These are phyloP conservation scores for Epichloe glyceriae DNA, from an alignment of 2,329 filamentous ascomycete genomes.

Conservation along the genomic window DNA sequence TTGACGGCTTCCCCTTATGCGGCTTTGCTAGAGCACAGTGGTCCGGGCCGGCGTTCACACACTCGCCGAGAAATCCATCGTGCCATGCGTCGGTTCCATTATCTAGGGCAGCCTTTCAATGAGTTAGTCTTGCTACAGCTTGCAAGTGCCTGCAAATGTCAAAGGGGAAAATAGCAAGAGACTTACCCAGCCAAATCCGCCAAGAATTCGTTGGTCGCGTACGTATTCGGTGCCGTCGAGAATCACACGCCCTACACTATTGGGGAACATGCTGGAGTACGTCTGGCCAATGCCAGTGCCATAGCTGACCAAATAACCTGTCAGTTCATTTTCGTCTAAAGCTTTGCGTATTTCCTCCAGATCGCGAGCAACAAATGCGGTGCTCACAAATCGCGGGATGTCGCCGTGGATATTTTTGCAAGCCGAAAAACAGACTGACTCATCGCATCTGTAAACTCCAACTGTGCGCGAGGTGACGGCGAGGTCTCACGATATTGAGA, in stretches of 20 bases:
- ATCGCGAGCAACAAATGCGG: slow-evolving; percentile 33
- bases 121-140: not conserved
- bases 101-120: slow-evolving; percentile 26
- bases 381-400: slow-evolving; percentile 31
- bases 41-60: slow-evolving; percentile 31
- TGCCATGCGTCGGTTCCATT: slow-evolving; percentile 36
- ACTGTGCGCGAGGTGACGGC: slow-evolving; percentile 21
- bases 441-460: slow-evolving; percentile 32
- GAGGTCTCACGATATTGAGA: slow-evolving; percentile 26
- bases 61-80: slow-evolving; percentile 38
- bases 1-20: slow-evolving; percentile 17
- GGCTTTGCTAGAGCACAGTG: slow-evolving; percentile 31
- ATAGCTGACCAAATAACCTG: slow-evolving; percentile 37
- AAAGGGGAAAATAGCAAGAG: not conserved
- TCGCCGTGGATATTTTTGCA: slow-evolving; percentile 32
- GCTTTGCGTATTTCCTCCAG: slow-evolving; percentile 34
- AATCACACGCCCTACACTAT: slow-evolving; percentile 33
- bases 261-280: slow-evolving; percentile 37
- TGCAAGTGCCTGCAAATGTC: not conserved
- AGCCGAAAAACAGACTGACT: slow-evolving; percentile 28
- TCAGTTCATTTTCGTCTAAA: slow-evolving; percentile 32
- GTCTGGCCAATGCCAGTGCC: slow-evolving; percentile 40
- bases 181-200: slow-evolving; percentile 28
- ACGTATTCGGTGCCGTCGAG: slow-evolving; percentile 37
- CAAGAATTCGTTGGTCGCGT: slow-evolving; percentile 30